Conservation (phyloP, 225 moss, liverwort and hornwort species). For the Polytrichum commune region DNA sequence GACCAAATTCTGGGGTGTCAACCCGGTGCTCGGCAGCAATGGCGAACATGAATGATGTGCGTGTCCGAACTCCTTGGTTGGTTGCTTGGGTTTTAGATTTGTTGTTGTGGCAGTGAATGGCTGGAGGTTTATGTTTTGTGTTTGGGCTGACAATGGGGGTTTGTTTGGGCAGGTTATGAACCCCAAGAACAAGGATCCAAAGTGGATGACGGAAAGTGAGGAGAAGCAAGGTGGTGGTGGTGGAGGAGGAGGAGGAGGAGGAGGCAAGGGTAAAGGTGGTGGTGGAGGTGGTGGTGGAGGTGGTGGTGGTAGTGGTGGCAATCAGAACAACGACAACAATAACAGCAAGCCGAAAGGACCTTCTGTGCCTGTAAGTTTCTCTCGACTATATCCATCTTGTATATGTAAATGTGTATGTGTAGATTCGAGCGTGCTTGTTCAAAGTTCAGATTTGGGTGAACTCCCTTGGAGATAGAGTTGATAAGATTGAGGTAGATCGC, state of each 20-base stretch:
- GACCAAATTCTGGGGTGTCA: not conserved
- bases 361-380: constrained; percentile 25
- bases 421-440: too few species aligned
- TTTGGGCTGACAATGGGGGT: not conserved
- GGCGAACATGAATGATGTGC: constrained; percentile 54
- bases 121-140: not conserved
- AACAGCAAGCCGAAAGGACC: constrained; percentile 39
- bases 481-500: too few species aligned
- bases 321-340: constrained; percentile 6
- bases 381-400: not conserved
- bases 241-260: constrained; percentile 12
- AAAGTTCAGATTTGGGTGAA: too few species aligned
- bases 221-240: constrained; percentile 29
- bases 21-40: constrained; percentile 10
- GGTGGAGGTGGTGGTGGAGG: not conserved
- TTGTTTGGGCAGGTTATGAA: constrained; percentile 33
- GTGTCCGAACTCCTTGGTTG: not conserved
- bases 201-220: constrained; percentile 45
- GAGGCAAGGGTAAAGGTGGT: constrained; percentile 18
- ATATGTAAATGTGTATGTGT: not conserved
- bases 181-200: constrained; percentile 37
- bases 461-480: too few species aligned
- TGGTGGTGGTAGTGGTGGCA: not conserved
- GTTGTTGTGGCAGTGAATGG: not conserved
- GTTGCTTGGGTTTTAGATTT: not conserved